Base-by-base conservation (phyloP, 257 asterid genomes). In the Nyctanthes arbortristis region DNA sequence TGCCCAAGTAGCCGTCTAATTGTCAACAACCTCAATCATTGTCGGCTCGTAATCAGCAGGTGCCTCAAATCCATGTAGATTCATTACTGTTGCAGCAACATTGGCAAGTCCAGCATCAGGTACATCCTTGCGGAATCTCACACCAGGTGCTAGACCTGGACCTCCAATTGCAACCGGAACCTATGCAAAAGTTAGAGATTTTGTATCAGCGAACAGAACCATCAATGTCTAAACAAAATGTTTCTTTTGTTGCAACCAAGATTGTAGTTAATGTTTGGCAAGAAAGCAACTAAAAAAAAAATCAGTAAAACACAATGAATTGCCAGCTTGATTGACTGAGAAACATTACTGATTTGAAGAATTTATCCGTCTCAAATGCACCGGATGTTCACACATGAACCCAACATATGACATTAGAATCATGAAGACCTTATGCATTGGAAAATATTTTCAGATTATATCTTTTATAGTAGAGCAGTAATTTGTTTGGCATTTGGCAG, bases 111-210 rank as follows among this genome's bases (percentile, higher is more conserved):
- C 99, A 24, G 83, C 99, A 3, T 36, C 67, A 0, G 97, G 96
- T 11, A 93, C 82, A 68, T 91, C 97, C 27, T 61, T 77, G 75
- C 97, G 92, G 90, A 86, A 93, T 73, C 91, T 83, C 69, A 83
- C 89, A 5, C 96, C 92, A 0, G 84, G 79, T 52, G 87, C 69
- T 75, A 93, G 77, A 54, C 97, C 99, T 47, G 97, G 96, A 22
- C 97, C 99, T 34, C 99, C 99, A 65, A 93, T 91, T 29, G 97
- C 99, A 47, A 93, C 75, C 4, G 99, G 96, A 59, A 93, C 97
- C 99, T 91, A 62, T 16, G 56, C 18, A 33, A 32, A 40, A 32
- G 36, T 3, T 16, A 9, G 1, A 16, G 18, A 18, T 27, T 7
- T 28, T 18, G 65, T 36, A 57, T n/a, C 22, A 61, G 8, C 2